Evolutionary conservation across 768 basidiomycete species (phyloP), one percentile per base, ranked within the genome.

Genomic region (Pleurotus salmoneostramineus): DNA sequence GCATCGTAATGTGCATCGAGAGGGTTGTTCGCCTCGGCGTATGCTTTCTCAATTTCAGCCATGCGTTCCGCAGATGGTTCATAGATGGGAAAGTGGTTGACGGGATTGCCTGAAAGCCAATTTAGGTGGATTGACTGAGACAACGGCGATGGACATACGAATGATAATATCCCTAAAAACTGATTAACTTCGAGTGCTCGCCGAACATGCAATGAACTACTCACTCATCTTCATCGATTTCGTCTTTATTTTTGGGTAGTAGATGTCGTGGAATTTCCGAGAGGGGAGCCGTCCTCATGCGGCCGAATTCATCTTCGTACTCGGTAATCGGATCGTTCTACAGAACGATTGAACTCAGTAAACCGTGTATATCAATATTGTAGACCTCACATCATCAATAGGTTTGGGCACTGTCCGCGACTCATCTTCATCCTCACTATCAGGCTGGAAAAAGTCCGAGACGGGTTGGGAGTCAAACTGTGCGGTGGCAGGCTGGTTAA

Each of bases 291-390:
- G 81, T 89, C 59, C 91, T 77, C 40, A 83, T 63, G n/a, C 93
- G 84, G 36, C 92, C 92, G 66, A 91, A 92, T 65, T 94, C 93
- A 62, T 95, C 93, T 66, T 88, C 84, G 59, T 93, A 93, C 68
- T 94, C 93, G 4, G 93, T 77, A 33, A 93, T 72, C 8, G 91
- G 90, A 63, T 94, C 91, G 57, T 85, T 78, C 85, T 91, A 32
- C 5, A 12, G 11, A 8, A 1, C 17, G 47, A 48, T 48, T 8
- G 47, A 7, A 15, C 46, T 33, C 31, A 60, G 47, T 31, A 47
- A 40, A 40, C 3, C 3, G 21, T 27, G 21, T 27, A 27, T 27
- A 27, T 27, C 21, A 27, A 27, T 27, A 27, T 27, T 27, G 21
- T 27, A 3, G 21, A 27, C 21, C 21, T 27, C 60, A 79, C 79